Base-by-base conservation (phyloP, 768 basidiomycete species). In the Pleurotus tuoliensis region DNA sequence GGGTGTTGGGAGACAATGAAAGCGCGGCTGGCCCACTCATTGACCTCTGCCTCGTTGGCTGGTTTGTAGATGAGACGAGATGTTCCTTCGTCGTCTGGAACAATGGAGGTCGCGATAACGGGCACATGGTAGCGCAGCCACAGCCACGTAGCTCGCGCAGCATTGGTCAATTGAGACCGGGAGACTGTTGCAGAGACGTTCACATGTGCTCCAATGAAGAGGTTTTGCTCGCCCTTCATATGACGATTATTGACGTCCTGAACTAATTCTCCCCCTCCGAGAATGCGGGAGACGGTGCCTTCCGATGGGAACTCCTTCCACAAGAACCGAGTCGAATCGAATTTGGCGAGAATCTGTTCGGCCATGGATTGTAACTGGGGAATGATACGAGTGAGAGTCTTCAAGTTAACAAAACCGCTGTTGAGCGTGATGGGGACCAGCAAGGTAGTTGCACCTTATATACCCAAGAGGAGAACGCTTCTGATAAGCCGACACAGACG, bases 21-120 rank as follows among this genome's bases (percentile, higher is more conserved):
- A 16, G 65, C 68, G 18, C 63, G 52, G 15, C 61, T 47, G 9
- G 62, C 66, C 67, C 68, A 68, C n/a, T 37, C 45, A 20, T 41
- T 41, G 3, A 59, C 58, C 12, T 64, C 55, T 7, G 24, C 18
- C 22, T 24, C 22, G 22, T 24, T 24, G 22, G 22, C 22, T 3
- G 39, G 38, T 41, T 56, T 9, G 61, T 52, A 30, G 48, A 57
- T 12, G 55, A 47, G 56, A n/a, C 12, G 3, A 62, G 63, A 38
- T 27, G 51, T 59, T 20, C 56, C 58, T 24, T 56, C 51, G 20
- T 54, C 61, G 52, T 60, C 66, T 38, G 66, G 56, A 5, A 53
- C 34, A 15, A 61, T 59, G 5, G 41, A 27, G 15, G 62, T 48
- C 27, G 65, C 66, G 11, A 68, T 46, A 13, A 58, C 60, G 39